A percentile compares a stretch with the other conserved stretches of the same genome.
Evolutionary conservation across 1,284 basidiomycete genomes (phyloP).

Genomic region (Sanguinoderma infundibulare): DNA sequence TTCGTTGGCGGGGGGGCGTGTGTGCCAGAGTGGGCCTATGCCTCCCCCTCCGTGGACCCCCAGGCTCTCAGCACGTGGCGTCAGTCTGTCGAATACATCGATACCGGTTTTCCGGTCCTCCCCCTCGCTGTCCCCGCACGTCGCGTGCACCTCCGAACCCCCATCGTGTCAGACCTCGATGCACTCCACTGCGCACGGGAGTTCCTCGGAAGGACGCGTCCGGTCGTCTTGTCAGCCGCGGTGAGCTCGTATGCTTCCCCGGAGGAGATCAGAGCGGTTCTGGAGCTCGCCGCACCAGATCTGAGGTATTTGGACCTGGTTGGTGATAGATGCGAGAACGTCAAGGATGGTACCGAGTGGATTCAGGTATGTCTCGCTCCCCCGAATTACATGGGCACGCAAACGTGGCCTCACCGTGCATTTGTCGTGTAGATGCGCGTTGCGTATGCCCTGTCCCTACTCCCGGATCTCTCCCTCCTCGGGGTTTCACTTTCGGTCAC

Average conservation of each 20-base stretch:
- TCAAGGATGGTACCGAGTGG: slow-evolving; percentile 18
- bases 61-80: slow-evolving; percentile 15
- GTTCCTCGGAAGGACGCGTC: slow-evolving; percentile 20
- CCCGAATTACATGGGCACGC: not conserved
- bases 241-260: slow-evolving; percentile 12
- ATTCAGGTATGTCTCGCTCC: slow-evolving; percentile 17
- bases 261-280: slow-evolving; percentile 18
- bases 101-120: slow-evolving; percentile 19
- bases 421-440: slow-evolving; percentile 6
- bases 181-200: slow-evolving; percentile 17
- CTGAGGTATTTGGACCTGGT: slow-evolving; percentile 22
- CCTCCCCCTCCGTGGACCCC: slow-evolving; percentile 4
- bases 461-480: slow-evolving; percentile 9
- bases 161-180: slow-evolving; percentile 18
- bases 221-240: slow-evolving; percentile 21
- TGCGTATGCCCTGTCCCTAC: slow-evolving; percentile 9
- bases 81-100: slow-evolving; percentile 14
- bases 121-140: slow-evolving; percentile 20
- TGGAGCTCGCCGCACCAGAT: slow-evolving; percentile 14
- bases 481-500: slow-evolving; percentile 20
- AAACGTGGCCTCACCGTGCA: slow-evolving; percentile 1
- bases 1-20: slow-evolving; percentile 23
- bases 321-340: slow-evolving; percentile 20
- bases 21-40: slow-evolving; percentile 18
- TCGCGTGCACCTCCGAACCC: slow-evolving; percentile 19